These are phyloP conservation scores for Hymenoscyphus fraxineus DNA, from an alignment of 2,329 filamentous ascomycete genomes.

Conservation along the genomic window DNA sequence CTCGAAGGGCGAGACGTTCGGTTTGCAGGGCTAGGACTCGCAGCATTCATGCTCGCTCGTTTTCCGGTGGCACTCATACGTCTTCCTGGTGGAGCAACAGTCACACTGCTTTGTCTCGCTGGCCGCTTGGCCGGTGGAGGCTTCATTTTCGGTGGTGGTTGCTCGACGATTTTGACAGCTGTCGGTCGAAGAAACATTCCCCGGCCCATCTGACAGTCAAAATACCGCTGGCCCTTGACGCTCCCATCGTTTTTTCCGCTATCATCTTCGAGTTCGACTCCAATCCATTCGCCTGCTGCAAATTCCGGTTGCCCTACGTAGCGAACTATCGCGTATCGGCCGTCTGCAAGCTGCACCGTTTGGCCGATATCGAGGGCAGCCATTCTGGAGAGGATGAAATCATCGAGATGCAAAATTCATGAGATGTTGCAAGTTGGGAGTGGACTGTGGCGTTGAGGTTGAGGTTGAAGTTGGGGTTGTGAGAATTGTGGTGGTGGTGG, in stretches of 20 bases:
- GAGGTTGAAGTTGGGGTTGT: background rate
- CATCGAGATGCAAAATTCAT: slow-evolving; percentile 15
- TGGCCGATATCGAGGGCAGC: slow-evolving; percentile 49
- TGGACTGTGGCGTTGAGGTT: background rate
- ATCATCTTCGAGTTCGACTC: slow-evolving; percentile 78
- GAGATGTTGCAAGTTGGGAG: background rate
- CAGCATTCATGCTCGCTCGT: slow-evolving; percentile 66
- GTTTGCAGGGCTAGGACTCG: slow-evolving; percentile 67
- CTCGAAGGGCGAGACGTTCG: slow-evolving; percentile 52
- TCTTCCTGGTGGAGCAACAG: slow-evolving; percentile 32
- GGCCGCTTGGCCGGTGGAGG: slow-evolving; percentile 34
- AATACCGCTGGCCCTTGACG: slow-evolving; percentile 84
- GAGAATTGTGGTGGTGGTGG: too few species aligned
- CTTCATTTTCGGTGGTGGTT: slow-evolving; percentile 40
- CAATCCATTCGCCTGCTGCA: slow-evolving; percentile 80
- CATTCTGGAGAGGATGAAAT: slow-evolving; percentile 39
- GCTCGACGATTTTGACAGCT: slow-evolving; percentile 58
- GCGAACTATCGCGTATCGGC: slow-evolving; percentile 71
- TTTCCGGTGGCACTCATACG: slow-evolving; percentile 50
- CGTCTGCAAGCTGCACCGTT: slow-evolving; percentile 68
- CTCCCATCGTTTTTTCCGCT: slow-evolving; percentile 92
- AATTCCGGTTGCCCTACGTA: slow-evolving; percentile 80
- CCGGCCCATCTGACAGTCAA: slow-evolving; percentile 71
- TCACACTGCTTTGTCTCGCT: slow-evolving; percentile 45
- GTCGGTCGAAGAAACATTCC: slow-evolving; percentile 82